Conservation (phyloP, 2,329 filamentous ascomycete genomes). For the Epichloe brachyelytri region DNA sequence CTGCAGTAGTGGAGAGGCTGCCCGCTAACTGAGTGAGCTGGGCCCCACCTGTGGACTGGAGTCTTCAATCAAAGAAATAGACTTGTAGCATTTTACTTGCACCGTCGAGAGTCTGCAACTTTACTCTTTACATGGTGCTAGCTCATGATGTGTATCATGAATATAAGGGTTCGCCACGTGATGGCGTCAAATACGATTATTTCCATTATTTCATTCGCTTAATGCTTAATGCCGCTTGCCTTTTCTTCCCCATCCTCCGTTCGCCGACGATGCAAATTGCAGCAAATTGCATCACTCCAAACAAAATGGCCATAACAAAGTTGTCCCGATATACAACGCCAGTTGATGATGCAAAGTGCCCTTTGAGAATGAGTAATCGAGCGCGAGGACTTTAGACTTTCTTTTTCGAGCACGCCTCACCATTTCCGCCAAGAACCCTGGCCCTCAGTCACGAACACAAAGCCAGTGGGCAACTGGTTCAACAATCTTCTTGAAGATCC, state of each 20-base stretch:
- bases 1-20: constrained; percentile 74
- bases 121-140: not conserved
- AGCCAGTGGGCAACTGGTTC: not conserved
- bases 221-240: not conserved
- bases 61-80: constrained; percentile 8
- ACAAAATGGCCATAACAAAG: not conserved
- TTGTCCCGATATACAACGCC: not conserved
- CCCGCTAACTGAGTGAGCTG: constrained; percentile 41
- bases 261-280: not conserved
- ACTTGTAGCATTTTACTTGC: not conserved
- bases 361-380: not conserved
- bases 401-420: not conserved
- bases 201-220: not conserved
- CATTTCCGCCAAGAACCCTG: not conserved
- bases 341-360: not conserved
- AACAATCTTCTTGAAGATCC: constrained; percentile 34
- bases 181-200: constrained; percentile 7
- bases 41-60: not conserved
- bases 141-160: constrained; percentile 17
- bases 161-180: constrained; percentile 12
- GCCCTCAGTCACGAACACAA: not conserved
- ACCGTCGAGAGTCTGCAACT: not conserved
- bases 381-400: not conserved
- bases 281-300: not conserved
- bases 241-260: not conserved